phyloP scores from a whole-genome alignment of 2,329 filamentous ascomycete species.

The Claviceps citrina region DNA sequence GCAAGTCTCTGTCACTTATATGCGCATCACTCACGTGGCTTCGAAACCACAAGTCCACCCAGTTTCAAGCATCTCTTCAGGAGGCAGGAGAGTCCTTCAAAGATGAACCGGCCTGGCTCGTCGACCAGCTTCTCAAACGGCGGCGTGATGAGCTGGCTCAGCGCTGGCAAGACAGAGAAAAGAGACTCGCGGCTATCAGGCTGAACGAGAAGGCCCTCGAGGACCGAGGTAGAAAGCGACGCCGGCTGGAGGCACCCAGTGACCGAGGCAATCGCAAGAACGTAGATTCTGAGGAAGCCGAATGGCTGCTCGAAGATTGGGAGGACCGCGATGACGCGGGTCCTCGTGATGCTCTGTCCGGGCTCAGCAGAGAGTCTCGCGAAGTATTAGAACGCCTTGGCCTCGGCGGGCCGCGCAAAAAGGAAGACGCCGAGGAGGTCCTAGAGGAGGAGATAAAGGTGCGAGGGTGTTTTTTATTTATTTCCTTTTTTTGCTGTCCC shows the following conservation, averaged over 20 bases:
- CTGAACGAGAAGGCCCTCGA: slow-evolving; percentile 46
- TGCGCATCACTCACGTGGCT: slow-evolving; percentile 84
- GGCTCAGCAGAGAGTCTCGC: slow-evolving; percentile 59
- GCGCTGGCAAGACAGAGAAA: slow-evolving; percentile 58
- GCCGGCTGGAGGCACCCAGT: slow-evolving; percentile 25
- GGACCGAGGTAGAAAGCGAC: slow-evolving; percentile 30
- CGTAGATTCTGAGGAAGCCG: slow-evolving; percentile 41
- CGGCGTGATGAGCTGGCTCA: slow-evolving; percentile 51
- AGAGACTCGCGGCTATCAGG: slow-evolving; percentile 49
- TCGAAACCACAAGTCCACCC: slow-evolving; percentile 56
- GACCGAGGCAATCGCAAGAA: slow-evolving; percentile 6
- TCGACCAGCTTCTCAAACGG: slow-evolving; percentile 57
- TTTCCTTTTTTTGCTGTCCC: too few relatives aligned
- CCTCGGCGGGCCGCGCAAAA: slow-evolving; percentile 22
- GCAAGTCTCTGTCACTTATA: slow-evolving; percentile 84
- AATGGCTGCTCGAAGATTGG: slow-evolving; percentile 58
- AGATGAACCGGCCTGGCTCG: slow-evolving; percentile 72
- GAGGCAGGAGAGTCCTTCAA: slow-evolving; percentile 29
- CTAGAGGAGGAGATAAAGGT: slow-evolving; percentile 55
- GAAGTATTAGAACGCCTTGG: slow-evolving; percentile 55
- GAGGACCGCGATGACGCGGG: slow-evolving; percentile 32
- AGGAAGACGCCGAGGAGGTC: slow-evolving; percentile 27
- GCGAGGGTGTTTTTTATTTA: slow-evolving; percentile 11
- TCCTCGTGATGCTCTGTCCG: slow-evolving; percentile 28
- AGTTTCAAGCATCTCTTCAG: slow-evolving; percentile 37